Conservation (phyloP, 75 land plant genomes). For the Selaginella tamariscina region DNA sequence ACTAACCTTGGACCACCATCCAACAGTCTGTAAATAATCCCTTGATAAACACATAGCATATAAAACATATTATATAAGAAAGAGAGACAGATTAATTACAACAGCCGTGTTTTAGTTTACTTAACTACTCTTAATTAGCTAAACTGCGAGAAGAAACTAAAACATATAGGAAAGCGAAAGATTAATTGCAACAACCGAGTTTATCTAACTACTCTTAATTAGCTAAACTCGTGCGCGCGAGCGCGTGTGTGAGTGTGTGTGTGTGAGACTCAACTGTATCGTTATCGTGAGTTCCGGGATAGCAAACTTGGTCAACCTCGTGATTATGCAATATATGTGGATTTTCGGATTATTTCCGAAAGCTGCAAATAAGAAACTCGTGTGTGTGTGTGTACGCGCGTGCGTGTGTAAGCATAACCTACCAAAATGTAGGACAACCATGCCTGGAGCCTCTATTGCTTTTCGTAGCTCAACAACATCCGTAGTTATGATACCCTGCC, state of each 20-base stretch:
- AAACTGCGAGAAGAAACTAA: no score
- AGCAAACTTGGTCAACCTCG: constrained; percentile 79
- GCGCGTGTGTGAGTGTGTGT: no score
- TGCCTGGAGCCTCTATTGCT: constrained; percentile 79
- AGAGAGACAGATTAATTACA: background rate
- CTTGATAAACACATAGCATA: no score
- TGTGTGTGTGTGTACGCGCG: background rate
- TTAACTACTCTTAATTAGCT: no score
- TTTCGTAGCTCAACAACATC: constrained; percentile 79
- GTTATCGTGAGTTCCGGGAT: constrained; percentile 96
- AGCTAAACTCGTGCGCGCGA: no score
- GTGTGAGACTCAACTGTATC: no score
- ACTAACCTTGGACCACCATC: constrained; percentile 70
- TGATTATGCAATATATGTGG: constrained; percentile 93
- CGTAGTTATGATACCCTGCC: constrained; percentile 78
- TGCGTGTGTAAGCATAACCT: constrained; percentile 12
- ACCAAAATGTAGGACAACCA: constrained; percentile 99
- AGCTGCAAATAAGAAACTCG: constrained; percentile 26
- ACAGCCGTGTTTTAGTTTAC: no score
- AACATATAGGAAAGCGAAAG: no score
- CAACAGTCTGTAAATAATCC: constrained; percentile 31
- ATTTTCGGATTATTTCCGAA: constrained; percentile 65
- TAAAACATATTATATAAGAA: no score
- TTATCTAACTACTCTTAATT: no score
- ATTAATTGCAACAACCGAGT: no score